Percentiles rank a stretch among this genome's conserved stretches.
These are phyloP conservation scores for Dictyostelium firmibasis DNA, from an alignment of 78 protist species.

Conservation along the genomic window DNA sequence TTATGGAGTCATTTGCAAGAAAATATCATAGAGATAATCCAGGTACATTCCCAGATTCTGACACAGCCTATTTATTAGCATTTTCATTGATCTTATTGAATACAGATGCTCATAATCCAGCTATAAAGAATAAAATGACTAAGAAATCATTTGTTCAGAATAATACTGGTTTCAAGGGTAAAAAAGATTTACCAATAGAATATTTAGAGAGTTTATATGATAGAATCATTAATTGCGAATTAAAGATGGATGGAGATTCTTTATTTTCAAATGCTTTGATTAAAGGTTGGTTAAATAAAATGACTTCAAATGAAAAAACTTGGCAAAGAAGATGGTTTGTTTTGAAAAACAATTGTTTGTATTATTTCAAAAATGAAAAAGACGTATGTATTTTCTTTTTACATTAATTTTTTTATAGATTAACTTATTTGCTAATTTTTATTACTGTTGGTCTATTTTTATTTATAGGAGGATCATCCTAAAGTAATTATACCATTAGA, in stretches of 20 bases:
- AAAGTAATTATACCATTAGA: conserved; percentile 66
- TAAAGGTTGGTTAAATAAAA: conserved; percentile 59
- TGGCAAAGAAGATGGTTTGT: conserved; percentile 81
- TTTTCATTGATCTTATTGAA: conserved; percentile 96
- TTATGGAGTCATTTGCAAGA: conserved; percentile 95
- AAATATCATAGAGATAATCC: conserved; percentile 86
- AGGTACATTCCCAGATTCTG: conserved; percentile 84
- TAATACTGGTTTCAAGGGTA: conserved; percentile 17
- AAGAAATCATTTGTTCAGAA: conserved; percentile 65
- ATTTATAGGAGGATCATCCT: conserved; percentile 36
- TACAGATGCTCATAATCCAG: conserved; percentile 97
- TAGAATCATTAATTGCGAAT: conserved; percentile 28
- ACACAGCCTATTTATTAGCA: conserved; percentile 97
- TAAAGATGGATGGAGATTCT: conserved; percentile 33
- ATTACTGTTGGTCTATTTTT: too few species aligned
- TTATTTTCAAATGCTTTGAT: conserved; percentile 36
- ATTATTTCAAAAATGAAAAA: conserved; percentile 58
- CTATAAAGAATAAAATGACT: conserved; percentile 85
- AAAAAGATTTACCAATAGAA: conserved; percentile 36
- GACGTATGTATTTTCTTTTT: neutral
- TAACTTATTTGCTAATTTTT: neutral
- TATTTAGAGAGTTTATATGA: conserved; percentile 53
- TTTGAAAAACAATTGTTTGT: conserved; percentile 76
- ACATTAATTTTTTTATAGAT: neutral
- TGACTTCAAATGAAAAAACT: conserved; percentile 64